Evolutionary conservation across 108 stramenopile species (phyloP), one percentile per base, ranked within the genome.

Genomic region (Skeletonema menzelii): DNA sequence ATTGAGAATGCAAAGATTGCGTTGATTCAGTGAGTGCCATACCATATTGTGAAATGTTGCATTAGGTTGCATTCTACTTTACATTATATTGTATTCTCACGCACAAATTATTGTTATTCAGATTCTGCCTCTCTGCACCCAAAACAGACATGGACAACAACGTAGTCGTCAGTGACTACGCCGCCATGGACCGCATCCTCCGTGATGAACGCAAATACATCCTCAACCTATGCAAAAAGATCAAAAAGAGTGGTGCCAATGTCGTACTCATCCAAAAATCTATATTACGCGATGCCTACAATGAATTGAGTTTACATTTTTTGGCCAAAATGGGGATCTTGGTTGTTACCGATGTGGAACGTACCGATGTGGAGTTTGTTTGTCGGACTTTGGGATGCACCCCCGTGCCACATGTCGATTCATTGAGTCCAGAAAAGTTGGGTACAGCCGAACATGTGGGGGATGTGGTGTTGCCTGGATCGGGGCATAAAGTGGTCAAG

Each of bases 101-200:
- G 27, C 26, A 31, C 59, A 77, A 69, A 2, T 46, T 17, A 46
- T 46, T 46, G 10, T 19, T 11, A 2, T 19, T 19, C 49, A 53
- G 49, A 53, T 99, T 97, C 90, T 97, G 97, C 86, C 90, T 99
- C 20, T 95, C 93, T 13, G 99, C 99, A 27, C 99, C 99, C 71
- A 99, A 99, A 84, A 99, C 98, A 12, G 99, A 99, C 84, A 99
- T 99, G 96, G 99, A 99, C 90, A 99, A 99, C 86, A 98, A 92
- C 69, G 97, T 99, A 30, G 97, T 99, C 19, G 97, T 99, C 27
- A 87, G 84, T 14, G 99, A 99, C 82, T 99, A 99, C 79, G 97
- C 97, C 31, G 95, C 97, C 73, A 99, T 99, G 99, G 99, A 99
- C 83, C 95, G 99, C 15, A 95, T 99, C 63, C 86, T 99, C 14